Base-by-base conservation (phyloP, 2,329 filamentous ascomycete species). In the Coniosporium tulheliwenetii region DNA sequence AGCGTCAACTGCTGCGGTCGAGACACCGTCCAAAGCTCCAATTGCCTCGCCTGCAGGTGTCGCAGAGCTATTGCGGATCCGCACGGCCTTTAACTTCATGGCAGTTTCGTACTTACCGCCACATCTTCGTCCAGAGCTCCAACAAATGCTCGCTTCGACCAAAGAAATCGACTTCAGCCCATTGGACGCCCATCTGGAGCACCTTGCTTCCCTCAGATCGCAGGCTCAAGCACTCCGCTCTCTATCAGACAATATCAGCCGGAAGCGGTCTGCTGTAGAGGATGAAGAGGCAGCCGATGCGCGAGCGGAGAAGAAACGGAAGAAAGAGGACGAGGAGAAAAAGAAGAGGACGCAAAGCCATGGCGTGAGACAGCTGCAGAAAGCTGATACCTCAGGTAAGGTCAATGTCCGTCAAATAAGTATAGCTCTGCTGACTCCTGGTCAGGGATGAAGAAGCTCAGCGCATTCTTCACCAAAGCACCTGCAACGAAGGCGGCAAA, bases 391-490 rank as follows among this genome's bases (percentile, higher is more conserved):
- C 0, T 14, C 19, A 26, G 19, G 19, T 26, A 26, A 7, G 32
- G 8, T 33, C 10, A 4, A 33, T 33, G 32, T 32, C 8, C 75
- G 64, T 15, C 7, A 26, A 26, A 7, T 26, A 26, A 26, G 3
- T 7, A 26, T 7, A 7, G 7, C 19, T 26, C 19, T 26, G 19
- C 19, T 26, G 19, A 26, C 19, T 4, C 19, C 19, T 26, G 19
- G 4, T 26, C 19, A 26, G 91, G 91, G 1, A 98, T 98, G 91
- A 91, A 83, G 71, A 98, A 96, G 67, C 74, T 98, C 73, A 94
- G 84, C 56, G 75, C 79, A 45, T 98, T 98, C 63, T 98, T 98
- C 60, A 77, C 77, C 44, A 93, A 89, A 63, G 64, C 63, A 40
- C 46, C 51, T 8, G 45, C 41, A 26, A 61, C 60, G 34, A 42